Evolutionary conservation across 768 basidiomycete genomes (phyloP), one percentile per base, ranked within the genome.

Genomic region (Tricholoma terreum): DNA sequence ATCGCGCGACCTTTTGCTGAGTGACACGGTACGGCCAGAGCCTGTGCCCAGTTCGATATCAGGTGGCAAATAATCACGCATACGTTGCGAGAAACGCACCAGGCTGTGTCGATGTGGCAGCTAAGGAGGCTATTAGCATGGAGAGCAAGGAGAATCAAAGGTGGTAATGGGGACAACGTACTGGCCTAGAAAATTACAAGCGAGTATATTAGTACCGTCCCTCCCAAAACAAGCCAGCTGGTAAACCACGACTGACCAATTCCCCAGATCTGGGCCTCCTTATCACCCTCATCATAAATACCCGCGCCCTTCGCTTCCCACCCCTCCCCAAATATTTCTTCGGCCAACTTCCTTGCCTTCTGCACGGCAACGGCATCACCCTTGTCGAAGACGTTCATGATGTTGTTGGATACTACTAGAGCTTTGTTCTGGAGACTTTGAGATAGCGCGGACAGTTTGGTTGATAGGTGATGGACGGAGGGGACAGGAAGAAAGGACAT

Each of bases 21-120:
- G 97, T 98, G 30, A 91, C 93, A 14, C 84, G 82, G 76, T 95
- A 98, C 0, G 96, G 95, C 96, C 96, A 98, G 21, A 92, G 72
- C 89, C 84, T 69, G 21, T 34, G 19, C 19, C 42, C 7, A 14
- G 7, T 48, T n/a, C 57, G 51, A n/a, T 15, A 46, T 45, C 43
- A 45, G 43, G 22, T 6, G n/a, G n/a, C 14, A 15, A 17, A 7
- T 7, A 9, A 24, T 38, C 21, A 38, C 17, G 24, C 24, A n/a
- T 27, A 9, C 38, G 14, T 40, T 40, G 14, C 38, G 19, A 36
- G 24, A 7, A 5, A 63, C 73, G 43, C 67, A 78, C 86, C 90
- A 92, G 19, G 91, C 91, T 0, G 90, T 89, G 67, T 94, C 92
- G 61, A 93, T 92, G 70, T 92, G 90, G 65, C 89, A 86, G 68